Evolutionary conservation across 371 early-diverging fungal genomes (phyloP).

Genomic region (Apophysomyces sp.): DNA sequence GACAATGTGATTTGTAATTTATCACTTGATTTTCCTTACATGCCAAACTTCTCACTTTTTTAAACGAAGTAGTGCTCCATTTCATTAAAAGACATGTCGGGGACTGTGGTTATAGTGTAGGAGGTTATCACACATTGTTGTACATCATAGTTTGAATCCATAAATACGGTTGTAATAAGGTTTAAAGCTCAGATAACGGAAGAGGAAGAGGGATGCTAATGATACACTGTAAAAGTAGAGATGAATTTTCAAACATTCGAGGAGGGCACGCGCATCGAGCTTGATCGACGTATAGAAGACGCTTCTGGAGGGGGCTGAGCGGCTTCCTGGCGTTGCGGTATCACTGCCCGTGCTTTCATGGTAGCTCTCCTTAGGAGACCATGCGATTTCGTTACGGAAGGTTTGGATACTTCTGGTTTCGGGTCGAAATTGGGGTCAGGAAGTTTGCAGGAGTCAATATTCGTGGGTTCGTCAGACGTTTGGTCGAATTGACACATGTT

Average conservation of each 20-base stretch:
- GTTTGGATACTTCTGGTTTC: neutral
- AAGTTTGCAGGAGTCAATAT: neutral
- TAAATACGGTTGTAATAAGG: neutral
- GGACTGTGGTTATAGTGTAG: neutral
- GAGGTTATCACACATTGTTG: neutral
- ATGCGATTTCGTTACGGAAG: neutral
- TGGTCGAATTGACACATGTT: neutral
- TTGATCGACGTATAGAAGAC: neutral
- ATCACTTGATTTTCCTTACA: too few species aligned
- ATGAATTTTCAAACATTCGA: neutral
- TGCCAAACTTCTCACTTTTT: too few species aligned
- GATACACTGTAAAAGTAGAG: neutral
- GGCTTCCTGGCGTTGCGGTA: neutral
- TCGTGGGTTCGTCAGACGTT: neutral
- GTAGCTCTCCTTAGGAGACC: neutral
- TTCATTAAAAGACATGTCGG: neutral
- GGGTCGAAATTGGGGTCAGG: neutral
- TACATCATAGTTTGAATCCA: neutral
- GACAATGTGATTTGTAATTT: too few species aligned
- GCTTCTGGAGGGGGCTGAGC: neutral
- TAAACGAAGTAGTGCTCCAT: too few species aligned
- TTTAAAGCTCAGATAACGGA: neutral
- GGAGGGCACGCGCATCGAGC: neutral
- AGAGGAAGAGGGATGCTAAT: neutral
- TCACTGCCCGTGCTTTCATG: neutral